These are phyloP conservation scores for Aspergillus asperescens DNA, from an alignment of 495 filamentous ascomycete genomes.

Conservation along the genomic window DNA sequence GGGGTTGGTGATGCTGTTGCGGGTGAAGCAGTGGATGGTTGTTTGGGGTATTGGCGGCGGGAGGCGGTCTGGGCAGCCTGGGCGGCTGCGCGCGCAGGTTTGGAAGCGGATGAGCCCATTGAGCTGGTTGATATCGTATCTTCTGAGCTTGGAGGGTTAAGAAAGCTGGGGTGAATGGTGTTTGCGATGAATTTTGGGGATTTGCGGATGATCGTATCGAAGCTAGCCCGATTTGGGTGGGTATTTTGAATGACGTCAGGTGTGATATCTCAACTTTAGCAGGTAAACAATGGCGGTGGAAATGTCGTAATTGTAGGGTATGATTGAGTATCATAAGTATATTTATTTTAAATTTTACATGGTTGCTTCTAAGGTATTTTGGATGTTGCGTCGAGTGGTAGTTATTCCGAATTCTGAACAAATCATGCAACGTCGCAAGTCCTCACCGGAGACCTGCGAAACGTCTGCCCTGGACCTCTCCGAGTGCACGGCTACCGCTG, in stretches of 20 bases:
- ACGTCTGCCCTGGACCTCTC: slow-evolving; percentile 84
- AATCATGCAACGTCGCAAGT: neutral
- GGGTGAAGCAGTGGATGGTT: slow-evolving; percentile 33
- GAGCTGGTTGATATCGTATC: neutral
- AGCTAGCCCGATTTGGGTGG: neutral
- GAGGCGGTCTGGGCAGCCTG: slow-evolving; percentile 44
- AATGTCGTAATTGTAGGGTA: too few relatives aligned
- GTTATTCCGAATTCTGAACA: neutral
- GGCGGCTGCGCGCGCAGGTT: slow-evolving; percentile 52
- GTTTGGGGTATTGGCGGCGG: slow-evolving; percentile 53
- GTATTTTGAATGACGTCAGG: neutral
- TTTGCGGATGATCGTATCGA: neutral
- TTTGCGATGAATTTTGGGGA: neutral
- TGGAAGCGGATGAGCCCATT: slow-evolving; percentile 63
- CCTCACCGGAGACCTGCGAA: slow-evolving; percentile 70
- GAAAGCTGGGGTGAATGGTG: neutral
- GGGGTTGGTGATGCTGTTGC: slow-evolving; percentile 19
- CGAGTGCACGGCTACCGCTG: slow-evolving; percentile 85
- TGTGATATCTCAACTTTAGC: slow-evolving; percentile 2
- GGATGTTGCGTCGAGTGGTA: neutral
- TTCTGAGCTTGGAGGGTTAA: neutral
- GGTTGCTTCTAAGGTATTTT: neutral
- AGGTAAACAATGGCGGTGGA: too few relatives aligned
- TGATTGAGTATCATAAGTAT: too few relatives aligned
- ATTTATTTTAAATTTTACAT: neutral